A percentile compares a stretch with the other conserved stretches of the same genome.
These are phyloP conservation scores for Boletellus ananas DNA, from an alignment of 768 basidiomycete genomes.

Conservation along the genomic window DNA sequence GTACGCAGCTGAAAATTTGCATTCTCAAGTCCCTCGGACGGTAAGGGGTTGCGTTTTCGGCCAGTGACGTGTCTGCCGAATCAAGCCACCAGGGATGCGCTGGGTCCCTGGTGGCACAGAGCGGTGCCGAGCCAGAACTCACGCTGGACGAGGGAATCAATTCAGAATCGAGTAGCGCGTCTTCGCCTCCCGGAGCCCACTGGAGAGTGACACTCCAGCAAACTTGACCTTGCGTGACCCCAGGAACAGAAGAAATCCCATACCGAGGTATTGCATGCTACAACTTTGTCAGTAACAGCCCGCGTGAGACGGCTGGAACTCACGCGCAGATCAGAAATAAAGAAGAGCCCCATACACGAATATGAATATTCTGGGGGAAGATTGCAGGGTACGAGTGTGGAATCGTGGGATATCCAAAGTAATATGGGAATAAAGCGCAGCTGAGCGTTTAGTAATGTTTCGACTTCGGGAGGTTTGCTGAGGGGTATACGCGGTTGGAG, in stretches of 20 bases:
- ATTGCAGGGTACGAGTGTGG: constrained; percentile 21
- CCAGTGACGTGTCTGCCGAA: constrained; percentile 2
- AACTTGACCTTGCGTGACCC: constrained; percentile 30
- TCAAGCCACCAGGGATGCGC: constrained; percentile 24
- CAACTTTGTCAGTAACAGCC: constrained; percentile 4
- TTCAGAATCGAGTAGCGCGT: constrained; percentile 20
- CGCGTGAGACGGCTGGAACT: constrained; percentile 4
- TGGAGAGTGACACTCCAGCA: constrained; percentile 44
- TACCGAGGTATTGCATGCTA: constrained; percentile 14
- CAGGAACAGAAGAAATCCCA: background rate
- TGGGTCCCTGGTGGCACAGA: background rate
- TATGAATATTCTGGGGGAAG: constrained; percentile 39
- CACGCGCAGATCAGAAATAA: constrained; percentile 39
- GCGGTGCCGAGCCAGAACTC: background rate
- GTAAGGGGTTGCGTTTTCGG: constrained; percentile 13
- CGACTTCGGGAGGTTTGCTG: constrained; percentile 40
- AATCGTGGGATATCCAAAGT: constrained; percentile 36
- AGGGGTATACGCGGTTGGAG: constrained; percentile 15
- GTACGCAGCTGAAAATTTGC: constrained; percentile 29
- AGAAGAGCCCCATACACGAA: constrained; percentile 46
- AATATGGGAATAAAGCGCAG: constrained; percentile 37
- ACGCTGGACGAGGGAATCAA: background rate
- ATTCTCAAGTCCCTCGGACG: constrained; percentile 21
- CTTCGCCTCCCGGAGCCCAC: constrained; percentile 52
- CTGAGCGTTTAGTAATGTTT: constrained; percentile 40